Evolutionary conservation across 495 filamentous ascomycete genomes (phyloP).

Genomic region (Xylaria curta): DNA sequence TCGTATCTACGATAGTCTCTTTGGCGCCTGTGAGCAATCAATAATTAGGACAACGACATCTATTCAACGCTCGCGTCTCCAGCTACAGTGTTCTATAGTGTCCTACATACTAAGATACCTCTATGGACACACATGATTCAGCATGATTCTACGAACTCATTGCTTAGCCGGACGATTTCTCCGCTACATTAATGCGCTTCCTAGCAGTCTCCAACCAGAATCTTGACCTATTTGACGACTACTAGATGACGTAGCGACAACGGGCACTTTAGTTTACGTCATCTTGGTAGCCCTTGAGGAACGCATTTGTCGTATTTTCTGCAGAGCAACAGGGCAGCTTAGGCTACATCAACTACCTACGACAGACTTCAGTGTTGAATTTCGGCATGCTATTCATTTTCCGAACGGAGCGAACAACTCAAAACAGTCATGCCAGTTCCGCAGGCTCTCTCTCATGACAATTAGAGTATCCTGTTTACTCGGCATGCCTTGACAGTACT

Average conservation of each 20-base stretch:
- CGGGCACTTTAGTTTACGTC: not conserved
- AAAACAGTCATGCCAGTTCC: not conserved
- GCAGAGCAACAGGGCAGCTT: not conserved
- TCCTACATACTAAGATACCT: constrained; percentile 7
- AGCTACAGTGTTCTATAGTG: not conserved
- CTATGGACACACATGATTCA: constrained; percentile 3
- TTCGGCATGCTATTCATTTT: not conserved
- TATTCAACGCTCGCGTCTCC: not conserved
- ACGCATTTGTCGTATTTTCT: not conserved
- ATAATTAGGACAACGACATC: not conserved
- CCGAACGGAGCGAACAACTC: not conserved
- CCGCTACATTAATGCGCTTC: constrained; percentile 3
- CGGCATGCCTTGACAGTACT: not conserved
- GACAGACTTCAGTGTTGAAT: not conserved
- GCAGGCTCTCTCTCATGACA: not conserved
- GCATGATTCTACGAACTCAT: constrained; percentile 21
- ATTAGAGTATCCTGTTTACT: not conserved
- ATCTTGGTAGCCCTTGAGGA: not conserved
- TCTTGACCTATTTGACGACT: not conserved
- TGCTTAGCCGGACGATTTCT: constrained; percentile 19
- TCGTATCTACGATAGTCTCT: not conserved
- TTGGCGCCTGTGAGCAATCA: not conserved
- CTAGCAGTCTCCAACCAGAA: not conserved
- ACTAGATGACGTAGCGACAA: not conserved
- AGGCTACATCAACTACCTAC: not conserved